Evolutionary conservation across 495 filamentous ascomycete species (phyloP).

Genomic region (Xylaria curta): DNA sequence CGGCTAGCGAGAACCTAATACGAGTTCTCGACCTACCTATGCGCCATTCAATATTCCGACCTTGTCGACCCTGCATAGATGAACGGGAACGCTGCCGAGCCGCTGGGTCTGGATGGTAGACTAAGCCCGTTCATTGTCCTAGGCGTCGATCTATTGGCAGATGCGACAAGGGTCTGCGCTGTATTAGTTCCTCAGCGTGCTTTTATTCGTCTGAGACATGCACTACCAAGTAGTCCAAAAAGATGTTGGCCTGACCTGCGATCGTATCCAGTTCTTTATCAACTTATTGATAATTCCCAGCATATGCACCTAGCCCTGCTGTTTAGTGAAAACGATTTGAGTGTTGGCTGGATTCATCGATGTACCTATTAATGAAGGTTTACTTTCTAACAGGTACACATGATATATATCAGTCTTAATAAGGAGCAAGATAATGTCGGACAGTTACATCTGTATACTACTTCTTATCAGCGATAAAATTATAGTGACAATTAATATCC

Average conservation of each 20-base stretch:
- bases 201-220: not conserved
- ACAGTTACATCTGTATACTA: no score
- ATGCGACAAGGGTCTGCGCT: slow-evolving; percentile 9
- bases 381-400: no score
- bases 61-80: not conserved
- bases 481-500: not conserved
- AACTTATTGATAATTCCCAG: not conserved
- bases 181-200: not conserved
- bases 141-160: slow-evolving; percentile 13
- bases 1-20: not conserved
- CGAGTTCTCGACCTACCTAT: slow-evolving; percentile 7
- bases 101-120: not conserved
- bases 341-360: no score
- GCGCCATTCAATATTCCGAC: slow-evolving; percentile 4
- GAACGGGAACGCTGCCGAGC: slow-evolving; percentile 17
- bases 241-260: not conserved
- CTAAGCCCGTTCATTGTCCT: not conserved
- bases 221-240: no score
- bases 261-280: not conserved
- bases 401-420: not conserved
- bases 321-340: not conserved
- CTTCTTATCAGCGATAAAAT: no score
- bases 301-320: not conserved
- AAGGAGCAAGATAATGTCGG: not conserved
- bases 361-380: no score